Evolutionary conservation across 805 yeast genomes (phyloP).

Genomic region (Candida nonsorbophila): DNA sequence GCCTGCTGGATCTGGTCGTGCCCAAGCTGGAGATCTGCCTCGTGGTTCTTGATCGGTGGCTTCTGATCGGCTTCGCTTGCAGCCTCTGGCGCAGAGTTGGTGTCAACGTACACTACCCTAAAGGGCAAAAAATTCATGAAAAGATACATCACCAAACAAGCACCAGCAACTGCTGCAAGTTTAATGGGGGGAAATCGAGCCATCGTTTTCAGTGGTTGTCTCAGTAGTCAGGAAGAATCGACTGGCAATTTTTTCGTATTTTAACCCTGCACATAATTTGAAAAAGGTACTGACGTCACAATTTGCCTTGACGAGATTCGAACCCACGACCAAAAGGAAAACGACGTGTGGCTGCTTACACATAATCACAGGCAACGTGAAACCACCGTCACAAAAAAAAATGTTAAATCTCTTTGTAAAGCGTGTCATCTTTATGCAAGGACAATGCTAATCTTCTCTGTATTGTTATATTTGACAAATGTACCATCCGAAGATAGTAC

Average conservation of each 20-base stretch:
- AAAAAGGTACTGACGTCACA: too few relatives aligned
- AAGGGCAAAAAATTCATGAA: slow-evolving; percentile 8
- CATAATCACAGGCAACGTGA: too few relatives aligned
- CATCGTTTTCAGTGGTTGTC: slow-evolving; percentile 5
- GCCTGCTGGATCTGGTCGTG: not conserved
- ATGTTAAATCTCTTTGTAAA: slow-evolving; percentile 98
- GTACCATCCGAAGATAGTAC: slow-evolving; percentile 43
- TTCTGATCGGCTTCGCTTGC: not conserved
- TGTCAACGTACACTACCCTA: slow-evolving; percentile 11
- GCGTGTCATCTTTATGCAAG: slow-evolving; percentile 99
- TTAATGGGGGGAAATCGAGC: slow-evolving; percentile 9
- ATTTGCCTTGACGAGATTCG: too few relatives aligned
- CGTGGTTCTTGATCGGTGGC: not conserved
- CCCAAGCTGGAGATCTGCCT: not conserved
- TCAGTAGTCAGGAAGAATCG: too few relatives aligned
- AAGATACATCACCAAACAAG: slow-evolving; percentile 8
- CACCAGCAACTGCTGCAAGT: slow-evolving; percentile 9
- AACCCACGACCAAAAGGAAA: too few relatives aligned
- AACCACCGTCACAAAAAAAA: slow-evolving; percentile 77
- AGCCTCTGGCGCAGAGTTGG: not conserved
- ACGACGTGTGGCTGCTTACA: too few relatives aligned
- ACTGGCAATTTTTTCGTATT: too few relatives aligned
- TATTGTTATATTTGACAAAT: slow-evolving; percentile 99
- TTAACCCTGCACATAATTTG: too few relatives aligned
- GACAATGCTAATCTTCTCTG: slow-evolving; percentile 99